Conservation (phyloP, 73 alveolate species). For the Tetrahymena borealis region DNA sequence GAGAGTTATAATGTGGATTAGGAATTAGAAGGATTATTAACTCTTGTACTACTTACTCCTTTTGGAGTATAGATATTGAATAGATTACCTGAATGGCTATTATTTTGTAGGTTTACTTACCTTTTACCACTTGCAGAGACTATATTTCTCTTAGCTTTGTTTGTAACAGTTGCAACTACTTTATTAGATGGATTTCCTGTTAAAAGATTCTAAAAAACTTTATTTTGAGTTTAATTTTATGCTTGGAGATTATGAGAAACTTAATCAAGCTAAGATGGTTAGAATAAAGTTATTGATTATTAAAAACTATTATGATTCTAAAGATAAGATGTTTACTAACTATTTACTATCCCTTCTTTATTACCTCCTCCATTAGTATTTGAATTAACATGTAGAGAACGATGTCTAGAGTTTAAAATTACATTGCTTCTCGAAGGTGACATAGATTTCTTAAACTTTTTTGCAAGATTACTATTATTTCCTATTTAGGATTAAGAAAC, state of each 20-base stretch:
- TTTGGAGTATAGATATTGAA: background rate
- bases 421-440: background rate
- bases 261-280: too few relatives aligned
- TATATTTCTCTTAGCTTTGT: background rate
- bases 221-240: too few relatives aligned
- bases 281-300: too few relatives aligned
- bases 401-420: background rate
- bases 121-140: background rate
- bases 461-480: background rate
- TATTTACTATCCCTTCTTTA: background rate
- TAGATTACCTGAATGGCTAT: background rate
- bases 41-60: background rate
- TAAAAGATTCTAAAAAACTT: too few relatives aligned
- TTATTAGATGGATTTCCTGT: background rate
- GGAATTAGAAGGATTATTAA: background rate
- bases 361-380: background rate
- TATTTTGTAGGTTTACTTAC: background rate
- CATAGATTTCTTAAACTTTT: background rate
- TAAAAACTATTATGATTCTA: background rate
- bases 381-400: background rate
- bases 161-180: background rate
- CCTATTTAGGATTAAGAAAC: background rate
- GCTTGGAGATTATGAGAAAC: too few relatives aligned
- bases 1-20: too few relatives aligned
- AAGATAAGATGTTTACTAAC: background rate